Base-by-base conservation (phyloP, 352 stramenopile species). In the Phytopythium oedochilum region DNA sequence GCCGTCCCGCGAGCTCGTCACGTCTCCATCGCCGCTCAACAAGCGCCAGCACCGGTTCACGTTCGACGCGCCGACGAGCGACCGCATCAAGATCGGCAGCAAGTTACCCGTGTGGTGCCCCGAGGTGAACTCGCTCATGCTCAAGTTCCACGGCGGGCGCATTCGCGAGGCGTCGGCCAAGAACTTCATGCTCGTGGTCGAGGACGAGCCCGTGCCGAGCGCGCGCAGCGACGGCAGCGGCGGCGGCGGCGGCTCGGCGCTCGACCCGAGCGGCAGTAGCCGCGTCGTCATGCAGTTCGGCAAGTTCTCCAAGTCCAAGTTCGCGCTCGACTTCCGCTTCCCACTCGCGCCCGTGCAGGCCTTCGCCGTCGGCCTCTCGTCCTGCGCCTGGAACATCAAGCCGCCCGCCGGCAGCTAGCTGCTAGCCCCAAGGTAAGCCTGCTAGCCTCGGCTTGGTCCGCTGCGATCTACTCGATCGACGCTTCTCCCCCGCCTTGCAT, bases 101-200 rank as follows among this genome's bases (percentile, higher is more conserved):
- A 96, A 95, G 58, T 55, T 93, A 42, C 86, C 86, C 2, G 75
- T 92, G 20, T 96, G 86, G 86, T 96, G 82, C 62, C 72, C 81
- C 3, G 81, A 96, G 48, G 79, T 96, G 22, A 89, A 89, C 59
- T 92, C 74, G 46, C 70, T 96, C 17, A 92, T 95, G 72, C 68
- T 96, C 55, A 95, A 94, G 66, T 96, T 96, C 66, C 83, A 94
- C 46, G 86, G 84, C 36, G 78, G 83, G 10, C 78, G 86, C 22
- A 90, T 96, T 50, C 83, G 80, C 35, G 83, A 95, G 68, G 84
- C 86, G 32, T 94, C 83, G 11, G 83, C 86, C 51, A 96, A 96
- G 66, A 96, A 96, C 59, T 96, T 96, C 57, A 92, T 95, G 75
- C 71, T 96, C 25, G 86, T 80, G 66, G 32, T 94, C 46, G 79